phyloP scores from a whole-genome alignment of 495 filamentous ascomycete species.

The Penicillium cinerascens region DNA sequence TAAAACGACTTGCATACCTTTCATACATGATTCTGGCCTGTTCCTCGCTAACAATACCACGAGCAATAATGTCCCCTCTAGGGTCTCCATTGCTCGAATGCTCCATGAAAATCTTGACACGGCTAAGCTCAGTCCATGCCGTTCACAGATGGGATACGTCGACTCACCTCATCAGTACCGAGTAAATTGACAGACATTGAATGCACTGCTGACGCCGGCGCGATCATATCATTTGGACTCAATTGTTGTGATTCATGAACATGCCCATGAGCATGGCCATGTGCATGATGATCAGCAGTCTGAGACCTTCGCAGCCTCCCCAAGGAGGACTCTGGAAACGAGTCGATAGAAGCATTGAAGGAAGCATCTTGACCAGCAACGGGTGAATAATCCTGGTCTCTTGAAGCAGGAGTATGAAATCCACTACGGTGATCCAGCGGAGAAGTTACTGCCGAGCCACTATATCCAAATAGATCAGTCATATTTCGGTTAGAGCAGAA shows the following conservation, averaged over 20 bases:
- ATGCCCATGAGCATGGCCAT: conserved; percentile 26
- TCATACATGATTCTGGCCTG: conserved; percentile 41
- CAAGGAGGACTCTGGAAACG: conserved; percentile 22
- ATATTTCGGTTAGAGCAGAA: neutral
- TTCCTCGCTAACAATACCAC: conserved; percentile 41
- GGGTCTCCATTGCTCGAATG: conserved; percentile 30
- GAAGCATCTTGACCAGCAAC: conserved; percentile 19
- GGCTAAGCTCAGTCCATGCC: neutral
- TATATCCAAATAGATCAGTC: conserved; percentile 15
- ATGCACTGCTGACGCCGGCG: conserved; percentile 38
- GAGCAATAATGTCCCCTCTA: conserved; percentile 35
- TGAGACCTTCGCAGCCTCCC: conserved; percentile 24
- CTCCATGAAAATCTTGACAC: conserved; percentile 36
- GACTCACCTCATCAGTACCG: conserved; percentile 32
- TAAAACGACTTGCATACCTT: conserved; percentile 20
- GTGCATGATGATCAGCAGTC: conserved; percentile 25
- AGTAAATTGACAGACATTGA: conserved; percentile 45
- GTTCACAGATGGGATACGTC: neutral
- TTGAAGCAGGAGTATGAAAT: conserved; percentile 27
- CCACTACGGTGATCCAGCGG: conserved; percentile 26
- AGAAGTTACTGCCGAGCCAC: conserved; percentile 20
- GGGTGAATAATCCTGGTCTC: conserved; percentile 34
- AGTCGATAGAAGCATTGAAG: conserved; percentile 30
- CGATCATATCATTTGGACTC: conserved; percentile 44
- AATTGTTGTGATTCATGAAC: conserved; percentile 38